These are phyloP conservation scores for Phytopythium oedochilum DNA, from an alignment of 352 stramenopile genomes.

Conservation along the genomic window DNA sequence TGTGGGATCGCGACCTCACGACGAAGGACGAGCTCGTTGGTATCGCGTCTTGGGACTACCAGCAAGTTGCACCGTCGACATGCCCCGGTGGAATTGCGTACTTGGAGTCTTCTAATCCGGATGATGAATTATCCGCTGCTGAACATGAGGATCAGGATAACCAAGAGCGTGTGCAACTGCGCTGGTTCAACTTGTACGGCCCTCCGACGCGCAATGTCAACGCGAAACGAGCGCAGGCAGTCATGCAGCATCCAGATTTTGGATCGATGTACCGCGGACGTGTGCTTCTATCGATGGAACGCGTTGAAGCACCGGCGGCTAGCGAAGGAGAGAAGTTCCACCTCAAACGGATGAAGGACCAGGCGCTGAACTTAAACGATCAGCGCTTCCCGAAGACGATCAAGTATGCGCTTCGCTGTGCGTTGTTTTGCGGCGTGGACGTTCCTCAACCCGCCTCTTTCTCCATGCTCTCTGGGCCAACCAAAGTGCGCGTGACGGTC, in stretches of 20 bases:
- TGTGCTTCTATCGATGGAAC: constrained; percentile 73
- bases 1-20: constrained; percentile 79
- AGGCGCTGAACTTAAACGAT: constrained; percentile 8
- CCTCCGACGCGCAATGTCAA: constrained; percentile 58
- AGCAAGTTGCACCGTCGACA: constrained; percentile 32
- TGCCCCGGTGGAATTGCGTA: constrained; percentile 18
- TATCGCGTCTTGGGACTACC: constrained; percentile 66
- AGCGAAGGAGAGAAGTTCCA: constrained; percentile 62
- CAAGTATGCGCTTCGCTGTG: constrained; percentile 62
- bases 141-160: background rate
- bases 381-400: constrained; percentile 33
- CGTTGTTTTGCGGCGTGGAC: constrained; percentile 54
- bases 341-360: constrained; percentile 37
- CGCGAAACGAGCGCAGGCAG: constrained; percentile 37
- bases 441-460: constrained; percentile 25
- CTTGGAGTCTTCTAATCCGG: background rate
- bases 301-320: constrained; percentile 28
- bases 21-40: constrained; percentile 72
- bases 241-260: constrained; percentile 59
- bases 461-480: constrained; percentile 7
- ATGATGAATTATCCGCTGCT: background rate
- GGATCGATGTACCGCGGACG: constrained; percentile 81
- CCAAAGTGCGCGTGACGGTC: constrained; percentile 42
- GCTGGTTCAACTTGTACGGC: constrained; percentile 87
- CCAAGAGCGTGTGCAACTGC: constrained; percentile 21